A percentile compares a stretch with the other conserved stretches of the same genome.
These are phyloP conservation scores for Ogataea salicorniae DNA, from an alignment of 805 yeast species.

Conservation along the genomic window DNA sequence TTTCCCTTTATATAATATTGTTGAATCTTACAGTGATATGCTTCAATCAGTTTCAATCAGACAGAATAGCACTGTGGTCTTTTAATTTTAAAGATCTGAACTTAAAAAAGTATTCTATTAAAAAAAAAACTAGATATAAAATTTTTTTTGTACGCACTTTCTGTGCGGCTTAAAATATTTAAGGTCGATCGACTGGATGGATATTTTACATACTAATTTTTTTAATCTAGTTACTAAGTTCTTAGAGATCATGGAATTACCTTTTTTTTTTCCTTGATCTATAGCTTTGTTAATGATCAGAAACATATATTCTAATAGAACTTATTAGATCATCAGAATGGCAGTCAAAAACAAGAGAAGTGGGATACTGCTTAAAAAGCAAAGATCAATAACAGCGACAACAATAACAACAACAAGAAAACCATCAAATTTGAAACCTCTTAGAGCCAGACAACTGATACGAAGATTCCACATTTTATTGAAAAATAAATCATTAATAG, in stretches of 20 bases:
- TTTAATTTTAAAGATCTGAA: neutral
- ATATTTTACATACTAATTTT: too few relatives aligned
- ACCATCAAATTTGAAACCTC: conserved; percentile 57
- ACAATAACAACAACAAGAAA: conserved; percentile 5
- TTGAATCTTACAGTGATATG: neutral
- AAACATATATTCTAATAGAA: neutral
- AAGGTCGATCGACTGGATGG: neutral
- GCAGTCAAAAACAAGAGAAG: neutral
- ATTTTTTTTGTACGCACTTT: neutral
- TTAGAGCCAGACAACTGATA: conserved; percentile 67
- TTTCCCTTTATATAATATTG: neutral
- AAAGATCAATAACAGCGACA: conserved; percentile 30
- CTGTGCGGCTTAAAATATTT: neutral
- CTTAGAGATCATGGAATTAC: too few relatives aligned
- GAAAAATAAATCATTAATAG: conserved; percentile 45
- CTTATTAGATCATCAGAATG: neutral
- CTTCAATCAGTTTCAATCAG: too few relatives aligned
- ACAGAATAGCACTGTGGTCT: neutral
- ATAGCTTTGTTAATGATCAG: too few relatives aligned
- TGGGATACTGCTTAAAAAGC: conserved; percentile 28
- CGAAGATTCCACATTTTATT: conserved; percentile 70
- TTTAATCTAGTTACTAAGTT: too few relatives aligned
- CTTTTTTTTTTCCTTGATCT: too few relatives aligned
- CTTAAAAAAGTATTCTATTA: neutral
- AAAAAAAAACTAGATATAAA: neutral